These are phyloP conservation scores for Monascus purpureus DNA, from an alignment of 495 filamentous ascomycete genomes.

Conservation along the genomic window DNA sequence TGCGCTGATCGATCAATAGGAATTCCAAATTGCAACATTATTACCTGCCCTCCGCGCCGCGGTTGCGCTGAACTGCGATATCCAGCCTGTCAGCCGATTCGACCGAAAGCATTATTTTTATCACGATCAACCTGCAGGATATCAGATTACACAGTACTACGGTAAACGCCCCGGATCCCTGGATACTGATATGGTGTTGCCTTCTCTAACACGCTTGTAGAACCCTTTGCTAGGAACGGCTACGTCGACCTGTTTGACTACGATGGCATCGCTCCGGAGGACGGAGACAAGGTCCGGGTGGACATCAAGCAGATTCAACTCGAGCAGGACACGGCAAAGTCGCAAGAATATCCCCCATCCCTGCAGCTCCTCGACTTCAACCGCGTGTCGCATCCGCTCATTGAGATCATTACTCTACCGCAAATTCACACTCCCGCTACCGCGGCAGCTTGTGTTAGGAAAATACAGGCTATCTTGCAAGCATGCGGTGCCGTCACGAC, in stretches of 20 bases:
- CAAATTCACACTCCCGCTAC: constrained; percentile 72
- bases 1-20: constrained; percentile 12
- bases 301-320: constrained; percentile 89
- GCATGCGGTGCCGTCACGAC: constrained; percentile 67
- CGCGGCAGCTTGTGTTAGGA: constrained; percentile 74
- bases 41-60: constrained; percentile 84
- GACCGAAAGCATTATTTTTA: constrained; percentile 99
- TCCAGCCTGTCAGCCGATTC: constrained; percentile 64
- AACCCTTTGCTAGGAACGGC: constrained; percentile 74
- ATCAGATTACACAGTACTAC: constrained; percentile 96
- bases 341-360: constrained; percentile 56
- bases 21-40: constrained; percentile 70
- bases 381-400: constrained; percentile 73
- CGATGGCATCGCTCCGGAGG: constrained; percentile 66
- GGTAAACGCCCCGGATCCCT: too few species aligned
- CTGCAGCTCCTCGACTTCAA: constrained; percentile 88
- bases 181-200: too few species aligned
- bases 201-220: constrained; percentile 16
- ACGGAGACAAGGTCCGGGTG: constrained; percentile 50
- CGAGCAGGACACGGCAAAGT: constrained; percentile 97
- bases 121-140: constrained; percentile 90
- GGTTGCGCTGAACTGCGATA: constrained; percentile 64
- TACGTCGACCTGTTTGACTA: constrained; percentile 51
- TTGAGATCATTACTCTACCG: constrained; percentile 90
- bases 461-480: constrained; percentile 74